Percentiles rank a stretch among this genome's conserved stretches.
Evolutionary conservation across 2,329 filamentous ascomycete species (phyloP).

Genomic region (Fusarium guadeloupense): DNA sequence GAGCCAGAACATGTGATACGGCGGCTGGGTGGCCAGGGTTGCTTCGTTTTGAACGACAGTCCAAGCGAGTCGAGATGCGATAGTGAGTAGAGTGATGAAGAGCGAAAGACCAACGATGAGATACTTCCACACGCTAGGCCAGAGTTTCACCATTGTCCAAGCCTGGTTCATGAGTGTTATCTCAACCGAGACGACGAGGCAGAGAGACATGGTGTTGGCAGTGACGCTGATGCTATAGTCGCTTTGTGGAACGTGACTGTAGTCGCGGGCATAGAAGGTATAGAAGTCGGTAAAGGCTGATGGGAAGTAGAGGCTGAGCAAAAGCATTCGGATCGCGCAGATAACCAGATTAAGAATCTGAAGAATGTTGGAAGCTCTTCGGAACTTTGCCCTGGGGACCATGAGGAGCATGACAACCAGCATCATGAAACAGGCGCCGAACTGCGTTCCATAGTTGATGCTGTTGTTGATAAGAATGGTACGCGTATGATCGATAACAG

Average conservation of each 20-base stretch:
- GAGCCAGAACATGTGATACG: constrained; percentile 49
- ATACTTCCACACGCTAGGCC: constrained; percentile 51
- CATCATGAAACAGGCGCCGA: constrained; percentile 73
- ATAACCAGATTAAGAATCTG: constrained; percentile 69
- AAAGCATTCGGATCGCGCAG: constrained; percentile 66
- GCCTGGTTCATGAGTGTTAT: constrained; percentile 61
- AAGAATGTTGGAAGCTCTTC: constrained; percentile 70
- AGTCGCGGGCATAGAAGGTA: constrained; percentile 65
- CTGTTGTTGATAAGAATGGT: constrained; percentile 48
- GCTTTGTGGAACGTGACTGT: constrained; percentile 53
- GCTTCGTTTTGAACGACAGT: constrained; percentile 50
- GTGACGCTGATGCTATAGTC: constrained; percentile 52
- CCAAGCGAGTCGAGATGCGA: constrained; percentile 47
- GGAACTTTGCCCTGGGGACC: constrained; percentile 72
- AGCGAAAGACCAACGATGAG: constrained; percentile 46
- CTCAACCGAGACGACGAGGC: constrained; percentile 58
- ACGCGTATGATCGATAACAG: constrained; percentile 47
- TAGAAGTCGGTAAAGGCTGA: constrained; percentile 71
- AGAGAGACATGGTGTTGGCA: constrained; percentile 53
- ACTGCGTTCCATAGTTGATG: constrained; percentile 75
- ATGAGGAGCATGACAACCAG: constrained; percentile 72
- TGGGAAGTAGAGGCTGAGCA: constrained; percentile 68
- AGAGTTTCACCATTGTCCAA: constrained; percentile 62
- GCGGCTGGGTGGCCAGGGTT: constrained; percentile 39
- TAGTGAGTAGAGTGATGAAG: constrained; percentile 47